phyloP scores from a whole-genome alignment of 2,329 filamentous ascomycete genomes.

The Nakataea oryzae region DNA sequence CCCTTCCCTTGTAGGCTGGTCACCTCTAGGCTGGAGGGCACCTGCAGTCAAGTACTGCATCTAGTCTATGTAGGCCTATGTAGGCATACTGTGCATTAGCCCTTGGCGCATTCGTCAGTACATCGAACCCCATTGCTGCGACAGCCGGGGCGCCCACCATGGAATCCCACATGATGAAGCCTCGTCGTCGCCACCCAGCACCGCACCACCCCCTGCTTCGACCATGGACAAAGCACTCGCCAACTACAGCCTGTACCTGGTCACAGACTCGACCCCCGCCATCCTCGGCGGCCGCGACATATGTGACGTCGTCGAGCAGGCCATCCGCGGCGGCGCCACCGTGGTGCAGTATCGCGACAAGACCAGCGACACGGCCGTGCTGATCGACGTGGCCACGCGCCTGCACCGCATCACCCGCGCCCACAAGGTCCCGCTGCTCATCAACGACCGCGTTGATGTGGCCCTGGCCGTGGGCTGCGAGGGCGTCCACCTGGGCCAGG shows the following conservation, averaged over 20 bases:
- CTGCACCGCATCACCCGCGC: slow-evolving; percentile 62
- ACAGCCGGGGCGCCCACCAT: too few relatives aligned
- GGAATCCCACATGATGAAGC: too few relatives aligned
- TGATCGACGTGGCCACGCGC: slow-evolving; percentile 59
- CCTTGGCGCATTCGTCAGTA: too few relatives aligned
- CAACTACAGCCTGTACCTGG: slow-evolving; percentile 79
- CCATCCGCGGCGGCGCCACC: slow-evolving; percentile 70
- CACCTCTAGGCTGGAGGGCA: too few relatives aligned
- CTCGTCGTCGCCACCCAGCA: too few relatives aligned
- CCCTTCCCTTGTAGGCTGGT: too few relatives aligned
- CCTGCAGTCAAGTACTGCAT: too few relatives aligned
- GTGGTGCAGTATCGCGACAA: slow-evolving; percentile 91
- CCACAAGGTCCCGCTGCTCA: slow-evolving; percentile 67
- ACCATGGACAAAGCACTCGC: slow-evolving; percentile 19
- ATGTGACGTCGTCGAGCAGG: slow-evolving; percentile 61
- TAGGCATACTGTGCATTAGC: too few relatives aligned
- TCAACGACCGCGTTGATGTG: slow-evolving; percentile 90
- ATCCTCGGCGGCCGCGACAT: slow-evolving; percentile 68
- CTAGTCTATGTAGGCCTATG: too few relatives aligned
- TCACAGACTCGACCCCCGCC: slow-evolving; percentile 83
- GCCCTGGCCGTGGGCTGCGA: slow-evolving; percentile 78
- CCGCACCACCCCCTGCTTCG: too few relatives aligned
- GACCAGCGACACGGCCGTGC: slow-evolving; percentile 58
- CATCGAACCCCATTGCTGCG: too few relatives aligned
- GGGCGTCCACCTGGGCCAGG: slow-evolving; percentile 90